These are phyloP conservation scores for Neonectria coccinea DNA, from an alignment of 2,329 filamentous ascomycete species.

Conservation along the genomic window DNA sequence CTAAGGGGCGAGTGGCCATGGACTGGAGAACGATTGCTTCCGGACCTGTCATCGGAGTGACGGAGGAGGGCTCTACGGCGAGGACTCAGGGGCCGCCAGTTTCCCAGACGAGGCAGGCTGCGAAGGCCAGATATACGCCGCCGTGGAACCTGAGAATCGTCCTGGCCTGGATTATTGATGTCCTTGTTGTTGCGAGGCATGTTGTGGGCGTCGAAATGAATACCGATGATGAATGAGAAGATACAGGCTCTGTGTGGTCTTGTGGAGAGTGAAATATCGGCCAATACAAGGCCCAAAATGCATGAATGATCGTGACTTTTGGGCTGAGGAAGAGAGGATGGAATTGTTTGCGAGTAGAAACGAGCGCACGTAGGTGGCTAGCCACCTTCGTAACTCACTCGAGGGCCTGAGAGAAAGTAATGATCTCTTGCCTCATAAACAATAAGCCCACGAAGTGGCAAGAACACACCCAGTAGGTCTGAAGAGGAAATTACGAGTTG, in stretches of 20 bases:
- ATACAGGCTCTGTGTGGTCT: background rate
- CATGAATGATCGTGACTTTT: background rate
- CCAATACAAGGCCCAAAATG: background rate
- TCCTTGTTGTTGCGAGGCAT: background rate
- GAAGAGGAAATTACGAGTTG: background rate
- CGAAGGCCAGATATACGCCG: background rate
- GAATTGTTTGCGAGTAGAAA: background rate
- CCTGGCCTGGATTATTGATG: background rate
- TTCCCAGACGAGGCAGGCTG: conserved; percentile 1
- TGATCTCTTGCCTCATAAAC: no score
- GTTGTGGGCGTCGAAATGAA: background rate
- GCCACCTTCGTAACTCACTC: background rate
- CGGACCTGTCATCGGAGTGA: background rate
- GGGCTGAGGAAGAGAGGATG: background rate
- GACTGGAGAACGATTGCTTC: background rate
- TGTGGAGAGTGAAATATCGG: background rate
- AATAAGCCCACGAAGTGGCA: background rate
- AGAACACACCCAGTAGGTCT: background rate
- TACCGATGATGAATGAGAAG: background rate
- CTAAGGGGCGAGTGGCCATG: background rate
- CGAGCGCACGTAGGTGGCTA: no score
- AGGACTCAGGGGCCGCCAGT: conserved; percentile 13
- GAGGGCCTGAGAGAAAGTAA: background rate
- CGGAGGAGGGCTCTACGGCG: conserved; percentile 1
- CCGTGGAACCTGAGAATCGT: background rate